phyloP scores from a whole-genome alignment of 306 rosid genomes.

The Dryas drummondii region DNA sequence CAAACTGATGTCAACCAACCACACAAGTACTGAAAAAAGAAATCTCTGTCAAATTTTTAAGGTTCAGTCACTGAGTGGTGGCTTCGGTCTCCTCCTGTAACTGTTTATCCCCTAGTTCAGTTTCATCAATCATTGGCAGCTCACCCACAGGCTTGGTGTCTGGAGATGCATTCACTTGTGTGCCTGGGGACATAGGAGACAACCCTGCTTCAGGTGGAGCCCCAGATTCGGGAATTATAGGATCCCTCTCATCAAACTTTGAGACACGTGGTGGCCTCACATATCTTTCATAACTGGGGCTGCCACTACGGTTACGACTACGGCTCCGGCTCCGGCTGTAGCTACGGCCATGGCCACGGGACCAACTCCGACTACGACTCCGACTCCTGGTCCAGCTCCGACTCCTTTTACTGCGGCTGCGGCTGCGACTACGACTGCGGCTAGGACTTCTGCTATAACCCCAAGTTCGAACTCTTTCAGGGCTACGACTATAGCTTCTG shows the following conservation, averaged over 20 bases:
- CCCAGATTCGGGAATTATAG: conserved; percentile 28
- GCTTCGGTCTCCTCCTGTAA: conserved; percentile 26
- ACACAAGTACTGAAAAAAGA: not conserved
- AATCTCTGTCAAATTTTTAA: not conserved
- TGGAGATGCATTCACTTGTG: conserved; percentile 32
- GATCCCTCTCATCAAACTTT: conserved; percentile 36
- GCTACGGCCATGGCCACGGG: conserved; percentile 34
- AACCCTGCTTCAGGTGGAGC: conserved; percentile 39
- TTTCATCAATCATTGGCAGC: conserved; percentile 30
- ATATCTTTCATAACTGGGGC: conserved; percentile 42
- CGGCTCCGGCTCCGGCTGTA: conserved; percentile 41
- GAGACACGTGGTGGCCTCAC: conserved; percentile 41
- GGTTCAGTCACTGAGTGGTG: conserved; percentile 34
- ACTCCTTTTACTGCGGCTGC: conserved; percentile 46
- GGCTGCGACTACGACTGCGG: conserved; percentile 41
- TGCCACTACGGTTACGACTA: conserved; percentile 43
- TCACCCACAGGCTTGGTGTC: conserved; percentile 34
- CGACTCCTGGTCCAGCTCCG: conserved; percentile 64
- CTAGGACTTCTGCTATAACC: conserved; percentile 50
- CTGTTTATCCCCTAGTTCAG: conserved; percentile 33
- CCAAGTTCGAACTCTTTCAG: conserved; percentile 94
- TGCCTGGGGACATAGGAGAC: conserved; percentile 33
- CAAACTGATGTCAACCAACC: not conserved
- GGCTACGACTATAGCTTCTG: conserved; percentile 82
- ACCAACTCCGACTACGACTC: conserved; percentile 46